Percentiles rank a stretch among this genome's conserved stretches.
phyloP scores from a whole-genome alignment of 306 rosid genomes.

The Potentilla sterilis region DNA sequence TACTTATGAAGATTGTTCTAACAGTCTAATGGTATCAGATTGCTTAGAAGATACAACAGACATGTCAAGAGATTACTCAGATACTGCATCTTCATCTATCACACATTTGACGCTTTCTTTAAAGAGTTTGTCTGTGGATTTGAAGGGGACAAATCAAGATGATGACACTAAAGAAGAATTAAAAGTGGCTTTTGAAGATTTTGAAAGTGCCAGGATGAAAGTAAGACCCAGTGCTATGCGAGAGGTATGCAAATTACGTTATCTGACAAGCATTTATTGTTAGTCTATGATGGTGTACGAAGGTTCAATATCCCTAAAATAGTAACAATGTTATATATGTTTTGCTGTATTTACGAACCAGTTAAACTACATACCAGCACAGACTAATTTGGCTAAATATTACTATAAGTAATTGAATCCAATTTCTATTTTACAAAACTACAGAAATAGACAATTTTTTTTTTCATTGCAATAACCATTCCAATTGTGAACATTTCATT shows the following conservation, averaged over 20 bases:
- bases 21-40: constrained; percentile 25
- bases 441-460: background rate
- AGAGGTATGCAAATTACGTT: constrained; percentile 57
- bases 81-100: constrained; percentile 37
- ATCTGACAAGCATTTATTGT: constrained; percentile 9
- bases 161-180: constrained; percentile 43
- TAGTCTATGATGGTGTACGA: background rate
- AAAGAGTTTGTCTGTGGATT: constrained; percentile 28
- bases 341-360: background rate
- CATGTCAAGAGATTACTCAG: constrained; percentile 29
- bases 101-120: constrained; percentile 37
- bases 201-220: constrained; percentile 73
- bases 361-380: background rate
- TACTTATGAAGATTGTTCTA: constrained; percentile 27
- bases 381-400: constrained; percentile 3
- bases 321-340: constrained; percentile 10
- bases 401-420: background rate
- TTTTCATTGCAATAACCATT: background rate
- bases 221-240: constrained; percentile 98
- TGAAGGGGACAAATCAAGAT: constrained; percentile 33
- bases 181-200: constrained; percentile 67
- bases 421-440: background rate
- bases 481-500: background rate
- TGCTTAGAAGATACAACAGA: constrained; percentile 28
- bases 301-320: constrained; percentile 18